phyloP scores from a whole-genome alignment of 768 basidiomycete genomes.

The Grammothele lineata region DNA sequence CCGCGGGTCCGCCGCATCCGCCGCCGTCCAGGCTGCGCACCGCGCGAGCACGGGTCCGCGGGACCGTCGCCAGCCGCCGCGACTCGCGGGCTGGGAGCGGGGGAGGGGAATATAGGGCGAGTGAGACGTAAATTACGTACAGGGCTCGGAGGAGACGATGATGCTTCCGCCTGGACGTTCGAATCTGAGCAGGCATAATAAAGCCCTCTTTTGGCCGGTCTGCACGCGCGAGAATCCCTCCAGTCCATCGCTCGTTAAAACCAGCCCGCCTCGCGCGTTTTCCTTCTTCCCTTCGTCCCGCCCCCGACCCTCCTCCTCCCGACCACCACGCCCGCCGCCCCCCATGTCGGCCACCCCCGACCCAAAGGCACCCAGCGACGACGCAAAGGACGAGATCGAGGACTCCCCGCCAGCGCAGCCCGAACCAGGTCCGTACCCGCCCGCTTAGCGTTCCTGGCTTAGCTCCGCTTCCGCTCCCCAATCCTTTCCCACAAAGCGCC shows the following conservation, averaged over 20 bases:
- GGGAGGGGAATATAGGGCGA: constrained; percentile 2
- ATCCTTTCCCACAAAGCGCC: constrained; percentile 18
- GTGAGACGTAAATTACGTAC: constrained; percentile 47
- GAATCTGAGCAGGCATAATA: constrained; percentile 32
- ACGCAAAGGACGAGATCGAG: constrained; percentile 55
- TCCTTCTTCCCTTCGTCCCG: constrained; percentile 38
- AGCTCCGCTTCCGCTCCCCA: constrained; percentile 19
- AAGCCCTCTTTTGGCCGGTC: constrained; percentile 50
- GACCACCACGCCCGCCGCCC: constrained; percentile 21
- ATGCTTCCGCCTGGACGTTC: constrained; percentile 22
- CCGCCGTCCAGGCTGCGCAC: no score
- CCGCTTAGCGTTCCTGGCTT: constrained; percentile 9
- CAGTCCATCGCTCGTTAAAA: constrained; percentile 74
- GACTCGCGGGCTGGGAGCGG: no score
- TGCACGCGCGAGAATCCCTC: constrained; percentile 67
- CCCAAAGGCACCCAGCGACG: constrained; percentile 50
- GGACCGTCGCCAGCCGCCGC: no score
- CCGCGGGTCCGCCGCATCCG: no score
- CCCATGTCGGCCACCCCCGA: constrained; percentile 62
- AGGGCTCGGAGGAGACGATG: constrained; percentile 17
- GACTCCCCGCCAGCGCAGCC: constrained; percentile 37
- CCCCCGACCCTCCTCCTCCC: constrained; percentile 16
- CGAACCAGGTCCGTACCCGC: constrained; percentile 23
- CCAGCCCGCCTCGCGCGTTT: constrained; percentile 66
- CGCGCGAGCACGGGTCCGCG: no score